Base-by-base conservation (phyloP, 2,329 filamentous ascomycete species). In the Sporothrix euskadiensis region DNA sequence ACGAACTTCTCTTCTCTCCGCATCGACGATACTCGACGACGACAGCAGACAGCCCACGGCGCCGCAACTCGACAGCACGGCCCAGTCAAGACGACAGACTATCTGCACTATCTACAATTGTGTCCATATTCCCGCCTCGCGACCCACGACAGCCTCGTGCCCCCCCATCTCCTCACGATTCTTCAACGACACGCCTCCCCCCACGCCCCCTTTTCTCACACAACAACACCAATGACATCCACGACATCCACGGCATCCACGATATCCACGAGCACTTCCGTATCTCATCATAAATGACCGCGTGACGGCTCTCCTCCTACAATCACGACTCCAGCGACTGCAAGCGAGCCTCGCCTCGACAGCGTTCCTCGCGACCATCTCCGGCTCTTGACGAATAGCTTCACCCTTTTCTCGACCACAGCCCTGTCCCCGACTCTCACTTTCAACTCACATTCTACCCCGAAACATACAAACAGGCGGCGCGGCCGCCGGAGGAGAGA, bases 401-500 rank as follows among this genome's bases (percentile, higher is more conserved):
- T 41, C 49, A 19, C 35, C 30, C 30, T 22, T 56, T 30, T 22
- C 59, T 32, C 12, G 5, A 32, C 44, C 19, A 54, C 65, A 54
- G 9, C 49, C 8, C 16, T 2, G 8, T 19, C 16, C 47, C 16
- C 39, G 26, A 26, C 26, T 26, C 26, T 26, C 26, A 26, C 26
- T 26, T 26, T 26, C 26, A 26, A 26, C 26, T 26, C 26, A 26
- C 26, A 26, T 26, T 10, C 35, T n/a, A 30, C 39, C 26, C n/a
- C 26, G 26, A 26, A 26, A 39, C 3, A 68, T 14, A 56, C 41
- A 3, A 14, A 26, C 47, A 61, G 10, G 72, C 78, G 73, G 59
- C 69, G 73, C 54, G 69, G 66, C 70, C 70, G 70, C 70, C 70
- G 54, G 69, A 26, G 39, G 70, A 22, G 56, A 19, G 14, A 41